Conservation (phyloP, 192 early-diverging fungal species). For the Entomortierella lignicola region DNA sequence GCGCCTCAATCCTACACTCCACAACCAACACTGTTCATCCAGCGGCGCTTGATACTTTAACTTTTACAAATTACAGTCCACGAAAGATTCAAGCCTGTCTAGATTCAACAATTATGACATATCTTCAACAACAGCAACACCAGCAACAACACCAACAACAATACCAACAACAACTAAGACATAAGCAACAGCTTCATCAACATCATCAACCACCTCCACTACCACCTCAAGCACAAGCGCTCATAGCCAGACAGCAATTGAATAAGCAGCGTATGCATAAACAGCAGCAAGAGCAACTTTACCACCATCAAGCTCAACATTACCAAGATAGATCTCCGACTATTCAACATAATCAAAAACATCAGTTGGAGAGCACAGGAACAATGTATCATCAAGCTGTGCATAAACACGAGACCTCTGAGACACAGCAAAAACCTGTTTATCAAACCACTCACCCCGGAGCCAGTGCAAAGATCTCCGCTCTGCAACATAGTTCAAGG, state of each 20-base stretch:
- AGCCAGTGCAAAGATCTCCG: not conserved
- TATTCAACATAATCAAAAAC: not conserved
- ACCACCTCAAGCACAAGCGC: conserved; percentile 4
- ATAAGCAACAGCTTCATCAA: conserved; percentile 1
- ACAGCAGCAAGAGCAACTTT: conserved; percentile 5
- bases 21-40: conserved; percentile 13
- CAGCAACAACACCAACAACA: conserved; percentile 3
- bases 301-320: not conserved
- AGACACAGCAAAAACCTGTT: not conserved
- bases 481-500: conserved; percentile 20
- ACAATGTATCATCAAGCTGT: not conserved
- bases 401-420: not conserved
- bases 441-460: not conserved
- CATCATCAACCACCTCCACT: conserved; percentile 10
- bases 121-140: conserved; percentile 31
- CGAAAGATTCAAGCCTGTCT: conserved; percentile 28
- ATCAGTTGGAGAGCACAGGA: not conserved
- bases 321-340: not conserved
- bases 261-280: conserved; percentile 10
- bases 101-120: conserved; percentile 42
- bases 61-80: conserved; percentile 42
- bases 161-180: conserved; percentile 11
- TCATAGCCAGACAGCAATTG: not conserved
- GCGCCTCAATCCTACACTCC: conserved; percentile 23
- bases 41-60: conserved; percentile 18